A percentile compares a stretch with the other conserved stretches of the same genome.
These are phyloP conservation scores for Linnemannia exigua DNA, from an alignment of 192 early-diverging fungal genomes.

Conservation along the genomic window DNA sequence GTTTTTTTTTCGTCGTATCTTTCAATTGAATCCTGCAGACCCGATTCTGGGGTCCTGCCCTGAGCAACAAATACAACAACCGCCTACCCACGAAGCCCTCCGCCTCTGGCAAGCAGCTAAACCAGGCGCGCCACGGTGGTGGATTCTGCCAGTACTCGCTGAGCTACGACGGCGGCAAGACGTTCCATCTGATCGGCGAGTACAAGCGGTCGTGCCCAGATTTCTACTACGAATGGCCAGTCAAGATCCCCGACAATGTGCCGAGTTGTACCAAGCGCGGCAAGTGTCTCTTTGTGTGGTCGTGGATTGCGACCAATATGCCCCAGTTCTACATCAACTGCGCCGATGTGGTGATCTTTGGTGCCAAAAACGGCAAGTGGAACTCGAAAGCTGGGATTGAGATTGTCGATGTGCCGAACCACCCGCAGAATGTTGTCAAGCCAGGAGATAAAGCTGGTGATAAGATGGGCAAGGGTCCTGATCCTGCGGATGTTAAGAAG, in stretches of 20 bases:
- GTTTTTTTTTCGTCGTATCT: neutral
- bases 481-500: neutral
- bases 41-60: conserved; percentile 47
- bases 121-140: conserved; percentile 72
- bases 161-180: conserved; percentile 71
- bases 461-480: conserved; percentile 30
- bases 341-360: conserved; percentile 73
- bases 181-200: conserved; percentile 58
- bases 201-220: conserved; percentile 58
- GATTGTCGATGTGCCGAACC: conserved; percentile 20
- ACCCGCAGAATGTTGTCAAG: neutral
- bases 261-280: conserved; percentile 34
- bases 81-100: neutral
- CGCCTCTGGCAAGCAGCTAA: neutral
- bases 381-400: conserved; percentile 27
- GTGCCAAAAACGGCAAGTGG: conserved; percentile 21
- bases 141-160: conserved; percentile 78
- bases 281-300: conserved; percentile 65
- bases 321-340: conserved; percentile 85
- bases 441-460: conserved; percentile 26
- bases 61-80: neutral
- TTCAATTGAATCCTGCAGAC: conserved; percentile 15
- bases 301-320: conserved; percentile 72
- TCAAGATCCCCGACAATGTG: conserved; percentile 56
- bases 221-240: conserved; percentile 53